phyloP scores from a whole-genome alignment of 805 yeast species.

The Saturnispora besseyi region DNA sequence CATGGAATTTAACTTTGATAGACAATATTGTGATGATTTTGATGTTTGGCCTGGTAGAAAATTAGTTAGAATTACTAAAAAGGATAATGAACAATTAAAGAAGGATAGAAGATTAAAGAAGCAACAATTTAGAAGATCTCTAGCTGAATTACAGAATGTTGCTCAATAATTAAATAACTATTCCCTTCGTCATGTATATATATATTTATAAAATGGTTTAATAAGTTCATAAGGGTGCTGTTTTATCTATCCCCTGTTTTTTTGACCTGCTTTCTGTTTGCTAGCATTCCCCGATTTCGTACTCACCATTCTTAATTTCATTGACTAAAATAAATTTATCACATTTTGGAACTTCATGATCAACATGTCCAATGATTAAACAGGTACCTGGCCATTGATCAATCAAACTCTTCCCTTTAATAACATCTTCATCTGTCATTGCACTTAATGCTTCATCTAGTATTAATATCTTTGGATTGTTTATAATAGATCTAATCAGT shows the following conservation, averaged over 20 bases:
- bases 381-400: conserved; percentile 56
- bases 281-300: conserved; percentile 20
- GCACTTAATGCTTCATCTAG: conserved; percentile 92
- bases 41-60: conserved; percentile 69
- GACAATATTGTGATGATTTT: conserved; percentile 68
- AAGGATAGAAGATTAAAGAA: conserved; percentile 40
- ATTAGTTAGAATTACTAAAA: conserved; percentile 48
- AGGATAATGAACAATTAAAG: conserved; percentile 37
- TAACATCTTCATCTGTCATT: conserved; percentile 60
- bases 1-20: conserved; percentile 74
- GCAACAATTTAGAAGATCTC: conserved; percentile 27
- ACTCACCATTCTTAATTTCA: conserved; percentile 25
- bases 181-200: not conserved
- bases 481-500: conserved; percentile 68
- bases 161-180: not conserved
- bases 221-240: not conserved
- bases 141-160: not conserved
- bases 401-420: conserved; percentile 44
- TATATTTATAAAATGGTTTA: not conserved
- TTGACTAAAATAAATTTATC: conserved; percentile 39
- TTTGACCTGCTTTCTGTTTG: not conserved
- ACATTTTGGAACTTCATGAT: conserved; percentile 69
- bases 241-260: too few species aligned
- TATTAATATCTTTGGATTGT: conserved; percentile 68
- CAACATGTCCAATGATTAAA: conserved; percentile 74